Evolutionary conservation across 306 rosid genomes (phyloP), one percentile per base, ranked within the genome.

Genomic region (Ziziphus jujuba): DNA sequence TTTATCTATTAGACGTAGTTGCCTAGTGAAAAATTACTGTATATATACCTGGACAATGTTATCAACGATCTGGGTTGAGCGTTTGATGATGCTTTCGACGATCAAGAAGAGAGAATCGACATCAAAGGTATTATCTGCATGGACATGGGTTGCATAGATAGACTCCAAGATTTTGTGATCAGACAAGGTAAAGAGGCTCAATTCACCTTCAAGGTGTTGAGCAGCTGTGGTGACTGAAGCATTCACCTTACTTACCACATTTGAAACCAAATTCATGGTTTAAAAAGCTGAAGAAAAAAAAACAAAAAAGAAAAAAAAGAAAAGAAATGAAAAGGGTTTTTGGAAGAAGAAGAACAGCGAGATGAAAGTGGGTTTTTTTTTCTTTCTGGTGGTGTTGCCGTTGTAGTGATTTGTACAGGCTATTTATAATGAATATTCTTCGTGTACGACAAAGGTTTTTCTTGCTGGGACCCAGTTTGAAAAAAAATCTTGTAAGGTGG

Each of bases 1-100:
- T 48, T 12, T 11, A 49, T 49, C 17, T 14, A 9, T 15, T 28
- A 4, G 33, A 28, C 4, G 4, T 28, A 2, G 4, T 28, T 4
- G 4, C 4, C 33, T 4, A 28, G 33, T 28, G 4, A 4, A 28
- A 28, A 28, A 2, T 15, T 7, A 14, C 48, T 17, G 10, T 0
- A 0, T 49, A 13, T 10, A 9, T 57, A 81, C 92, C 92, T 75
- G 95, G 11, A 80, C 83, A 33, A 78, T 66, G 33, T 28, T 74
- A 52, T 84, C 88, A 34, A 87, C 95, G 70, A 79, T 66, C 45
- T 60, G 82, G 23, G 84, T 78, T 3, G 90, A 76, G 45, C 73
- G 88, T 9, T 69, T 72, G 20, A 82, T 76, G 51, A 82, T 79
- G 70, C 70, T 83, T 12, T 87, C 80, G 6, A 71, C 78, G 49